Conservation (phyloP, 371 early-diverging fungal species). For the Syncephalastrum sp. region DNA sequence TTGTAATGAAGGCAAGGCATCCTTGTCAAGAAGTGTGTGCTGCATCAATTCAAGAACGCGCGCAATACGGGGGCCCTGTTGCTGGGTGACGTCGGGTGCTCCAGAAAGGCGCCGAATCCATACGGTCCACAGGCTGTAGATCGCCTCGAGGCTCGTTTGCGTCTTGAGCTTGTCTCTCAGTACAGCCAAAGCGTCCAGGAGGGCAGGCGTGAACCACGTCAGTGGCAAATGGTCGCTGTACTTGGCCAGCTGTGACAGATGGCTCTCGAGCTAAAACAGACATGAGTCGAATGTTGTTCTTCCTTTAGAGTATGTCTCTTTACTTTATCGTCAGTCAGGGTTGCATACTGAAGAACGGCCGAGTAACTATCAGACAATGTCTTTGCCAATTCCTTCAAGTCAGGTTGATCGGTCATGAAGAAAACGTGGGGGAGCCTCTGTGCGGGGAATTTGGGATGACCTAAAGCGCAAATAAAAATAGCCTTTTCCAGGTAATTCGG, state of each 20-base stretch:
- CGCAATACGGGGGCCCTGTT: constrained; percentile 12
- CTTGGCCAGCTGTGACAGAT: constrained; percentile 28
- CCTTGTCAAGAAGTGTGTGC: constrained; percentile 15
- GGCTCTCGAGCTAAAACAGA: constrained; percentile 21
- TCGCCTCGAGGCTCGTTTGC: constrained; percentile 9
- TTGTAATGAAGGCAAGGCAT: constrained; percentile 1
- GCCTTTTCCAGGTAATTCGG: no score
- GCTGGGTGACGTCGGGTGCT: constrained; percentile 7
- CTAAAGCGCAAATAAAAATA: no score
- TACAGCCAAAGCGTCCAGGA: constrained; percentile 21
- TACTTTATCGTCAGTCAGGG: constrained; percentile 23
- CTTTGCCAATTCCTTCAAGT: constrained; percentile 36
- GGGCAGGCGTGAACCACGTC: constrained; percentile 40
- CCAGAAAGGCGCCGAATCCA: constrained; percentile 38
- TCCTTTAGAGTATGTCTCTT: not conserved
- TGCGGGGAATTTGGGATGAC: no score
- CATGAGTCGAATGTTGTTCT: not conserved
- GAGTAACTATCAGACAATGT: constrained; percentile 40
- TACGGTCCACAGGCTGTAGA: constrained; percentile 26
- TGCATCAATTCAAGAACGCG: constrained; percentile 18
- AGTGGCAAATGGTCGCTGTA: constrained; percentile 44
- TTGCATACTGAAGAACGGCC: constrained; percentile 25
- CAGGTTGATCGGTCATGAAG: constrained; percentile 12
- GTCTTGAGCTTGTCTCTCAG: constrained; percentile 10
- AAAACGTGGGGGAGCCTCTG: constrained; percentile 5